Evolutionary conservation across 108 stramenopile species (phyloP), one percentile per base, ranked within the genome.

Genomic region (Poteriospumella lacustris): DNA sequence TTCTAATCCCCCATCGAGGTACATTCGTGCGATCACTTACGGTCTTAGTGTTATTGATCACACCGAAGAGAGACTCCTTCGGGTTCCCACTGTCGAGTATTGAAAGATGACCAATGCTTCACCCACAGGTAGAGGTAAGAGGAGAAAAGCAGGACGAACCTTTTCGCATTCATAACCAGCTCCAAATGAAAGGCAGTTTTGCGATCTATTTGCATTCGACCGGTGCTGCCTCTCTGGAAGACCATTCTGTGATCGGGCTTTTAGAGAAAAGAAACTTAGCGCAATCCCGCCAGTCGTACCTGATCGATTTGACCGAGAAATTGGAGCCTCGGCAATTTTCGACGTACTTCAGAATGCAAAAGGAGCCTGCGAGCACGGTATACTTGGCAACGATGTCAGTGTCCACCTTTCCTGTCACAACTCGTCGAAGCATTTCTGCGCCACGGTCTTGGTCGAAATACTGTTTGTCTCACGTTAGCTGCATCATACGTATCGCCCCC

Each of bases 21-120:
- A 39, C 15, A 19, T 56, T 15, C 31, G 36, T 34, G 31, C 5
- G 24, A 64, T 24, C 15, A 34, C 44, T 73, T 42, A 73, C 82
- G 39, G 83, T 82, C 33, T 82, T 82, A 9, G 83, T 84, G 42
- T 77, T 78, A 70, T 84, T 84, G 59, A 82, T 79, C 38, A 78
- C 9, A 77, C 83, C 39, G 70, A 84, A 75, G 38, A 84, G 78
- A 72, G 80, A 81, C 36, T 79, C 79, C 39, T 75, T 79, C 78
- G 81, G 83, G 1, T 33, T 58, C 0, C 79, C 81, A 56, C 70
- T 73, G 24, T 3, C n/a, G n/a, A n/a, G n/a, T n/a, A n/a, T n/a
- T n/a, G n/a, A n/a, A n/a, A n/a, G n/a, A n/a, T n/a, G n/a, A n/a
- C n/a, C n/a, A n/a, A n/a, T n/a, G n/a, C n/a, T n/a, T 52, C 31